Evolutionary conservation across 2,329 filamentous ascomycete species (phyloP).

Genomic region (Talaromyces marneffei): DNA sequence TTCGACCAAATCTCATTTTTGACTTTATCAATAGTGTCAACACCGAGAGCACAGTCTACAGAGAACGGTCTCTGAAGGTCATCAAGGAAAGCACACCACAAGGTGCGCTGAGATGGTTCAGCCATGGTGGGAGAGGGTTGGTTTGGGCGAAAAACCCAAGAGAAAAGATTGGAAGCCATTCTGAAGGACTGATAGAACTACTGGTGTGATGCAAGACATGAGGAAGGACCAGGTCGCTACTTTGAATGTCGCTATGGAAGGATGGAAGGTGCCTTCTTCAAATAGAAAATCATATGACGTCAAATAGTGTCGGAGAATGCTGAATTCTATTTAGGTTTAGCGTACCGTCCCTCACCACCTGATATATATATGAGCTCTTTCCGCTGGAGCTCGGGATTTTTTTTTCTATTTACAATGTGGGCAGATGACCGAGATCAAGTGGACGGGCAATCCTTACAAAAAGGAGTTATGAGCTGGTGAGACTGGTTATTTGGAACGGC

Average conservation of each 20-base stretch:
- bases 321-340: too few species aligned
- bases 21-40: background rate
- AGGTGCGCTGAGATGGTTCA: too few species aligned
- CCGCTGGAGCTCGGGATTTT: constrained; percentile 69
- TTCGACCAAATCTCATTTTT: constrained; percentile 8
- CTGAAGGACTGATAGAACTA: background rate
- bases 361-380: constrained; percentile 54
- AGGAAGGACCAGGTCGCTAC: background rate
- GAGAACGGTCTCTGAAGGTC: background rate
- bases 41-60: background rate
- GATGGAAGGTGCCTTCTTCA: too few species aligned
- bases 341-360: too few species aligned
- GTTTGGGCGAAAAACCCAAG: constrained; percentile 12
- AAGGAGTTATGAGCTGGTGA: constrained; percentile 69
- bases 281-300: too few species aligned
- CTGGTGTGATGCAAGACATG: background rate
- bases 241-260: too few species aligned
- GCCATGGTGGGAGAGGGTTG: constrained; percentile 7
- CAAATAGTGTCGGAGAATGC: too few species aligned
- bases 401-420: constrained; percentile 85
- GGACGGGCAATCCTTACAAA: constrained; percentile 82
- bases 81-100: constrained; percentile 10
- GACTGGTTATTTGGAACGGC: constrained; percentile 64
- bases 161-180: constrained; percentile 7
- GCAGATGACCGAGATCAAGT: constrained; percentile 70